These are phyloP conservation scores for Exutisphaerella laricina DNA, from an alignment of 2,329 filamentous ascomycete genomes.

Conservation along the genomic window DNA sequence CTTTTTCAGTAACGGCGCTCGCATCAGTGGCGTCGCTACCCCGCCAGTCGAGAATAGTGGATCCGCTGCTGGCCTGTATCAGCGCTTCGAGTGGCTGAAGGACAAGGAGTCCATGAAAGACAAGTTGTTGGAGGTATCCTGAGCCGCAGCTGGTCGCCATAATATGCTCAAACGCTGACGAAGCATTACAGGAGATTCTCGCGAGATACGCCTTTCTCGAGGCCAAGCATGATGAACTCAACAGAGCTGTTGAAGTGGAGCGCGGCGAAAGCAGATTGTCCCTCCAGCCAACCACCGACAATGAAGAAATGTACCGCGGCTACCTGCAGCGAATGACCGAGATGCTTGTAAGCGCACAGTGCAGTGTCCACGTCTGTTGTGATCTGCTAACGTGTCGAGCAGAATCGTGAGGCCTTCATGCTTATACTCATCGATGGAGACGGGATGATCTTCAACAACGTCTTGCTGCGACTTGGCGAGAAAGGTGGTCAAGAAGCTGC, in stretches of 20 bases:
- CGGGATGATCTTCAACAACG: slow-evolving; percentile 44
- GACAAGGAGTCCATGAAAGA: slow-evolving; percentile 30
- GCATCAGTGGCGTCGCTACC: neutral
- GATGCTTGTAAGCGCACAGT: slow-evolving; percentile 31
- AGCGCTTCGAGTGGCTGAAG: slow-evolving; percentile 32
- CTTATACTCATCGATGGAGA: slow-evolving; percentile 59
- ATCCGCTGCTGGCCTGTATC: slow-evolving; percentile 22
- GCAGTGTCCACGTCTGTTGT: too few relatives aligned
- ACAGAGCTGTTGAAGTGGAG: slow-evolving; percentile 27
- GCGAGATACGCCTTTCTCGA: slow-evolving; percentile 36
- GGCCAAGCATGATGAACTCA: slow-evolving; percentile 27
- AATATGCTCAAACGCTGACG: too few relatives aligned
- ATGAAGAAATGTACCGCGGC: slow-evolving; percentile 4
- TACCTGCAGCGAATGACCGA: slow-evolving; percentile 11
- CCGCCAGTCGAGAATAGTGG: slow-evolving; percentile 2
- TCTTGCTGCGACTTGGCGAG: slow-evolving; percentile 31
- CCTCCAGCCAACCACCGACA: neutral
- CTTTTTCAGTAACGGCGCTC: slow-evolving; percentile 4
- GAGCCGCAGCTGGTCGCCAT: too few relatives aligned
- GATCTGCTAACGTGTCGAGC: too few relatives aligned
- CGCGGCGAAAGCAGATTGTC: slow-evolving; percentile 10
- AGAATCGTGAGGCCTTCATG: slow-evolving; percentile 53
- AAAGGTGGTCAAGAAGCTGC: slow-evolving; percentile 55
- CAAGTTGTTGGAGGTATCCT: slow-evolving; percentile 31
- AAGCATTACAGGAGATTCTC: slow-evolving; percentile 38